Conservation (phyloP, 306 rosid species). For the Trifolium pratense region DNA sequence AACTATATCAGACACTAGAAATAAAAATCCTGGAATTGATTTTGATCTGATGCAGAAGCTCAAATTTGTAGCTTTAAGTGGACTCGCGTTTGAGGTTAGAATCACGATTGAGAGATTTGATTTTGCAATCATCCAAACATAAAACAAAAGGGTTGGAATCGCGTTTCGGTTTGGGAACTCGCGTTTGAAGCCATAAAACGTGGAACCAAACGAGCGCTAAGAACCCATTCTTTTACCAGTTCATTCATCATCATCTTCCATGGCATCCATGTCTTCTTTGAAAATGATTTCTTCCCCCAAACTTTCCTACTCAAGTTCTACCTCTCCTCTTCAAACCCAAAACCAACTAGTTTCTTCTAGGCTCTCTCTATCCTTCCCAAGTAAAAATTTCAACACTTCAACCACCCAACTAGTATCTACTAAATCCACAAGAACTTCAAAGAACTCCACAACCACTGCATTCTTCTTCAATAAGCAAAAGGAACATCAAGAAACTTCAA, state of each 20-base stretch:
- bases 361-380: slow-evolving; percentile 45
- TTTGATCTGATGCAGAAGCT: no score
- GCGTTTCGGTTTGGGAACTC: no score
- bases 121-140: no score
- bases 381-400: slow-evolving; percentile 34
- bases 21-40: no score
- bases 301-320: slow-evolving; percentile 38
- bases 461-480: slow-evolving; percentile 59
- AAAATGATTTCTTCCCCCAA: slow-evolving; percentile 48
- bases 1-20: no score
- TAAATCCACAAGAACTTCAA: slow-evolving; percentile 42
- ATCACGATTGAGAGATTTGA: no score
- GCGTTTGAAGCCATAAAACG: no score
- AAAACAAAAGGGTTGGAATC: no score
- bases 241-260: slow-evolving; percentile 32
- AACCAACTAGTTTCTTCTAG: slow-evolving; percentile 45
- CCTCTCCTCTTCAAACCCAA: slow-evolving; percentile 46
- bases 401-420: slow-evolving; percentile 32
- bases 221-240: neutral
- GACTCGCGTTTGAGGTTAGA: no score
- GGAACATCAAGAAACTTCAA: slow-evolving; percentile 44
- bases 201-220: no score
- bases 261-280: slow-evolving; percentile 65
- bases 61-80: no score
- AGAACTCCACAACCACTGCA: slow-evolving; percentile 49